phyloP scores from a whole-genome alignment of 495 filamentous ascomycete genomes.

The Penicillium cosmopolitanum region DNA sequence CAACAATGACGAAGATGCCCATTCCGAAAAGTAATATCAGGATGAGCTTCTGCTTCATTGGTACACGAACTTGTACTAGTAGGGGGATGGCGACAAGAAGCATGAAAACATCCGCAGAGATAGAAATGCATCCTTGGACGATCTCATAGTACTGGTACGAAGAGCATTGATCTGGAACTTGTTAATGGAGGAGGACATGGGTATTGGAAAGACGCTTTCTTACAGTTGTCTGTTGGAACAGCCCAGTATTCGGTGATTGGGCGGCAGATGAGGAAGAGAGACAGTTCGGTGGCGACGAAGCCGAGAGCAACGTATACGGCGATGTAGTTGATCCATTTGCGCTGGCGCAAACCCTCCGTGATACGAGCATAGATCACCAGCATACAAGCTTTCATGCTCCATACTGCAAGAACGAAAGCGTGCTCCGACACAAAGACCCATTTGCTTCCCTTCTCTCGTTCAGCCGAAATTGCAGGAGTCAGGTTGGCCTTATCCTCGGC shows the following conservation, averaged over 20 bases:
- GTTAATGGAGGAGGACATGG: background rate
- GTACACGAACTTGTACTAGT: constrained; percentile 59
- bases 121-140: constrained; percentile 59
- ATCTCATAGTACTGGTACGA: constrained; percentile 57
- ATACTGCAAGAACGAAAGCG: constrained; percentile 54
- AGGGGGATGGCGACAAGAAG: constrained; percentile 65
- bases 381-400: constrained; percentile 57
- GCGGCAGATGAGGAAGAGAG: constrained; percentile 67
- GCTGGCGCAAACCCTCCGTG: constrained; percentile 46
- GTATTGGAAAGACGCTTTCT: constrained; percentile 2
- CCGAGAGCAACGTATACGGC: constrained; percentile 59
- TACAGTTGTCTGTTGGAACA: constrained; percentile 45
- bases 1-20: constrained; percentile 69
- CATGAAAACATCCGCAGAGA: constrained; percentile 68
- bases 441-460: constrained; percentile 55
- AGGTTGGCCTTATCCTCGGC: constrained; percentile 42
- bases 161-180: constrained; percentile 47
- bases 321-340: constrained; percentile 47
- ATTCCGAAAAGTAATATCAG: constrained; percentile 57
- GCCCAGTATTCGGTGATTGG: constrained; percentile 67
- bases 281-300: constrained; percentile 61
- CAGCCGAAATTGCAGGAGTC: constrained; percentile 42
- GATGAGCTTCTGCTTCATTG: constrained; percentile 59
- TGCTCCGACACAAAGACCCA: constrained; percentile 61
- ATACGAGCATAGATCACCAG: constrained; percentile 57